Evolutionary conservation across 345 rosid genomes (phyloP).

Genomic region (Linum trigynum): DNA sequence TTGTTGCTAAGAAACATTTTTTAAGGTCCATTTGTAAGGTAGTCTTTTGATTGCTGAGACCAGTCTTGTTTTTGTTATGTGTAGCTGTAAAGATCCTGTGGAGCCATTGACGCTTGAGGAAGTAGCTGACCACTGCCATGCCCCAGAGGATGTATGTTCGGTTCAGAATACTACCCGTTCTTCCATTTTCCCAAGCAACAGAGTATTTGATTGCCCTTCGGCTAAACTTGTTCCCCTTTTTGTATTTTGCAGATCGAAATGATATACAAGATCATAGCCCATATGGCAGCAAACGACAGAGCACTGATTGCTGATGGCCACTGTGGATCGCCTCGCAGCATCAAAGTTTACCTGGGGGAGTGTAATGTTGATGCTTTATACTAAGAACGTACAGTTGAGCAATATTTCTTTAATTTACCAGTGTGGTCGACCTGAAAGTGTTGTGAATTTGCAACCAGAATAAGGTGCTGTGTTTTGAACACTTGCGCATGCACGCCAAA

Average conservation of each 20-base stretch:
- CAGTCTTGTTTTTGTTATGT: neutral
- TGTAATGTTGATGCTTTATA: slow-evolving; percentile 69
- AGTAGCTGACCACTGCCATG: slow-evolving; percentile 88
- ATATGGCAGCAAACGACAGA: slow-evolving; percentile 93
- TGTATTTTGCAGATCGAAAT: slow-evolving; percentile 71
- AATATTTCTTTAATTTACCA: too few species aligned
- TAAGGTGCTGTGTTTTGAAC: too few species aligned
- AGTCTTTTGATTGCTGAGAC: neutral
- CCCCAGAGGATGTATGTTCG: slow-evolving; percentile 57
- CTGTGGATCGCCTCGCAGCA: slow-evolving; percentile 87
- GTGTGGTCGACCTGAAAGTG: too few species aligned
- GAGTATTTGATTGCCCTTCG: neutral
- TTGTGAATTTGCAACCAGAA: too few species aligned
- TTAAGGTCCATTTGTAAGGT: neutral
- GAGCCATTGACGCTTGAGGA: slow-evolving; percentile 80
- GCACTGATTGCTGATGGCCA: slow-evolving; percentile 83
- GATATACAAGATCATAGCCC: slow-evolving; percentile 89
- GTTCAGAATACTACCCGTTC: slow-evolving; percentile 1
- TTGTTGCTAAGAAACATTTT: neutral
- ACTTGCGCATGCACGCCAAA: too few species aligned
- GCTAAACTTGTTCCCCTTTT: slow-evolving; percentile 13
- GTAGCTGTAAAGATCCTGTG: slow-evolving; percentile 86
- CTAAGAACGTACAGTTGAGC: too few species aligned
- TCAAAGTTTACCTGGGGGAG: slow-evolving; percentile 77
- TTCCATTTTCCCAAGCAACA: neutral